phyloP scores from a whole-genome alignment of 1,284 basidiomycete genomes.

The Cryptococcus amylolentus region DNA sequence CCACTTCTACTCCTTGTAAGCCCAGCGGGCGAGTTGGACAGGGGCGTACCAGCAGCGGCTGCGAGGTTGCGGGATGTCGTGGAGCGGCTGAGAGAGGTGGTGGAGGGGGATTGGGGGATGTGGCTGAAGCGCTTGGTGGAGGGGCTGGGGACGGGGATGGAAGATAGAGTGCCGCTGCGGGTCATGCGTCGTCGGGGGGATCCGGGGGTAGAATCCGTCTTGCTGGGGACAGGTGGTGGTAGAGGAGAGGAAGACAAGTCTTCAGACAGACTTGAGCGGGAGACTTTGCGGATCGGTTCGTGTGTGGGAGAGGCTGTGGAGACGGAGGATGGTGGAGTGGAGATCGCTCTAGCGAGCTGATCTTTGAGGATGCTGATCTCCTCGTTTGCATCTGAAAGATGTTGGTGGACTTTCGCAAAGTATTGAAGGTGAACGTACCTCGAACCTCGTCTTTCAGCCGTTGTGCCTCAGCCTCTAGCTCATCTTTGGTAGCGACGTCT shows the following conservation, averaged over 20 bases:
- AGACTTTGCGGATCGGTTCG: constrained; percentile 14
- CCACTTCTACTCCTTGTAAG: constrained; percentile 4
- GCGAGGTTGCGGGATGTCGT: constrained; percentile 39
- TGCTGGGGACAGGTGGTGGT: constrained; percentile 10
- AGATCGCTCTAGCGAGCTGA: constrained; percentile 50
- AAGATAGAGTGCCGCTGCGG: constrained; percentile 45
- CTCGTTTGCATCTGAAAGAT: constrained; percentile 58
- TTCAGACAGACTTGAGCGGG: neutral
- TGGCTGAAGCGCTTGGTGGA: constrained; percentile 14
- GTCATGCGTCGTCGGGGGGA: constrained; percentile 8
- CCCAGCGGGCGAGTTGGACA: constrained; percentile 14
- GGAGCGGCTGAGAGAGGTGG: constrained; percentile 35
- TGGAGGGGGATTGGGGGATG: constrained; percentile 26
- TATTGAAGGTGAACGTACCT: constrained; percentile 57
- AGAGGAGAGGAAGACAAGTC: constrained; percentile 6
- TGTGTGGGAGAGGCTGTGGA: constrained; percentile 28
- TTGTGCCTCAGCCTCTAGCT: constrained; percentile 86
- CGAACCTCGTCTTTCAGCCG: constrained; percentile 87
- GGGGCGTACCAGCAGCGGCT: constrained; percentile 9
- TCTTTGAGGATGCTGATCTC: constrained; percentile 80
- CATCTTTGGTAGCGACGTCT: constrained; percentile 87
- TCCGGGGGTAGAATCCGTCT: constrained; percentile 2
- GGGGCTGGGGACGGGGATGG: constrained; percentile 38
- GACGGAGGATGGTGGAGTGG: constrained; percentile 38
- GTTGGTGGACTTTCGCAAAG: neutral